Evolutionary conservation across 495 filamentous ascomycete genomes (phyloP).

Genomic region (Pseudoneurospora amorphoporcata): DNA sequence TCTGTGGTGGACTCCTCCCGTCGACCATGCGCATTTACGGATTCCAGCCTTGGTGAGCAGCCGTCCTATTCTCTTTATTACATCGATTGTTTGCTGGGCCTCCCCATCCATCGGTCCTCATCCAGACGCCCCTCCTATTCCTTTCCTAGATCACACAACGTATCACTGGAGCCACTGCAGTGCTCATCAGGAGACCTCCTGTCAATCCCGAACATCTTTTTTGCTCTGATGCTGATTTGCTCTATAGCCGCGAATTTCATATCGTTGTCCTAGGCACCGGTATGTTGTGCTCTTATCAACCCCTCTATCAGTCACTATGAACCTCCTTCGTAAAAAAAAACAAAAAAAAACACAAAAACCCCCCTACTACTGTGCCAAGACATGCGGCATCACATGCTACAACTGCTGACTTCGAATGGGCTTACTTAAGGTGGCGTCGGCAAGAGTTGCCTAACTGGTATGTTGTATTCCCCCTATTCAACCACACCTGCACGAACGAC

Average conservation of each 20-base stretch:
- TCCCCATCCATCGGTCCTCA: neutral
- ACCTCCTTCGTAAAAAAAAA: neutral
- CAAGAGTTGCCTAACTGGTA: conserved; percentile 97
- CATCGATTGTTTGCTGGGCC: neutral
- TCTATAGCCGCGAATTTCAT: conserved; percentile 22
- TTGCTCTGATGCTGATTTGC: conserved; percentile 4
- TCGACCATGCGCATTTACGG: conserved; percentile 18
- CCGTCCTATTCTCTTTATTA: neutral
- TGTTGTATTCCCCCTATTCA: conserved; percentile 21
- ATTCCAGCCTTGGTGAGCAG: conserved; percentile 23
- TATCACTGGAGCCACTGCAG: neutral
- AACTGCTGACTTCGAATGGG: conserved; percentile 19
- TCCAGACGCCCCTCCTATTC: neutral
- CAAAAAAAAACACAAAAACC: neutral
- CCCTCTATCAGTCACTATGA: neutral
- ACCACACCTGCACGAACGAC: neutral
- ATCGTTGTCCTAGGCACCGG: conserved; percentile 27
- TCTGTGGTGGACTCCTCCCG: neutral
- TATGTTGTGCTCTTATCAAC: conserved; percentile 8
- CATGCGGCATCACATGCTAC: conserved; percentile 16
- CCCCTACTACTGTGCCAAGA: conserved; percentile 4
- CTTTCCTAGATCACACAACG: neutral
- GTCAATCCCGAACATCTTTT: neutral
- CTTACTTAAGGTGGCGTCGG: conserved; percentile 73
- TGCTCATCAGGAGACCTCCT: neutral